Evolutionary conservation across 805 yeast genomes (phyloP), one percentile per base, ranked within the genome.

Genomic region (Wickerhamiella azymoides): DNA sequence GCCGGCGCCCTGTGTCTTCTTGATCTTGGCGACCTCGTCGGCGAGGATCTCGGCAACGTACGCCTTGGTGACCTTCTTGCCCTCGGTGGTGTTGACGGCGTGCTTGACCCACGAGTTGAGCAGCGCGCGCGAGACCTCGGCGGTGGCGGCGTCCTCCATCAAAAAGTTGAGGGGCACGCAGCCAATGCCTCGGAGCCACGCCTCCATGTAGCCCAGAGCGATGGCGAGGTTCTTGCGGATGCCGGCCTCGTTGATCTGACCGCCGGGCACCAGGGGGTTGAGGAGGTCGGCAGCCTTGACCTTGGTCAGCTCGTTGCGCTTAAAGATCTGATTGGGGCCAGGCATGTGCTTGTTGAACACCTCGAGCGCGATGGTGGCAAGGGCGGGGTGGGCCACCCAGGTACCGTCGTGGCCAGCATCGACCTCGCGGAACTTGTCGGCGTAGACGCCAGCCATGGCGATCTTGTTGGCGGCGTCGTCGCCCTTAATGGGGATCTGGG

Each of bases 61-160:
- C 18, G 67, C 71, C 58, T 70, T 68, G 57, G 76, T 71, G 49
- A 80, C 68, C 49, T 59, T 63, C 52, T 61, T 62, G 49, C 84
- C 84, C 50, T 69, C 69, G 51, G 71, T 72, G 39, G 83, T 76
- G 36, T 54, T 56, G 47, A 73, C 73, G 33, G 74, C 74, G 62
- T 78, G 83, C 50, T 73, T 72, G 45, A 77, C 79, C 86, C 86
- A 80, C 61, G 79, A 82, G 74, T 80, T 74, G 55, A 79, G 71
- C 64, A 76, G 81, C 28, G 79, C 70, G 57, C 85, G 71, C 25
- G 82, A 77, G n/a, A 79, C 84, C 62, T 79, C 84, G 43, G 84
- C 84, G 46, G 84, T 79, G 44, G 84, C 84, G 28, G 84, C 84
- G 56, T 79, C 84, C 65, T 79, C 85, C 85, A 79, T 79, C 62